Base-by-base conservation (phyloP, 164 flowering plant genomes). In the Macadamia integrifolia region DNA sequence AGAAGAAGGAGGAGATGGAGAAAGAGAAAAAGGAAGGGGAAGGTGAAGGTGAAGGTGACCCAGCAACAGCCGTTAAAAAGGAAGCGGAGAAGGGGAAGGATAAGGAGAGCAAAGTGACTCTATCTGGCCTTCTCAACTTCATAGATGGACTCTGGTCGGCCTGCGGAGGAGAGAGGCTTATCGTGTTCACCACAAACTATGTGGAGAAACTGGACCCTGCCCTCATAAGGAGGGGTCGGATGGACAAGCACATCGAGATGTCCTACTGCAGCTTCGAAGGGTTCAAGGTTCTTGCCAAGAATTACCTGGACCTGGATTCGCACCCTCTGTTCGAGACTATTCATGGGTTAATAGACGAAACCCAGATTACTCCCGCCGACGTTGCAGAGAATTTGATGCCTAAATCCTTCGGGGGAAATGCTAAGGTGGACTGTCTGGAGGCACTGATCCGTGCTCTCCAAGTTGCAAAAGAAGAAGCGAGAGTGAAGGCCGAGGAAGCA, bases 361-460 rank as follows among this genome's bases (percentile, higher is more conserved):
- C 57, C 57, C 17, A 52, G n/a, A 52, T 52, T 11, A 52, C 50
- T 46, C 50, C 50, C 1, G 50, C 50, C 1, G 50, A 46, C 7
- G 50, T 46, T 8, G 50, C 50, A 46, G 50, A 46, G 50, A 46
- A 46, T 46, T 46, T 46, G 50, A 46, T 46, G 50, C 50, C 9
- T 46, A 46, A 46, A 46, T 8, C 50, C 12, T 8, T 8, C 1
- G 12, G 1, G 11, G 12, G 9, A 2, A 11, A 46, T 46, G 3
- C 6, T 1, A 77, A 74, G n/a, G n/a, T n/a, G 29, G 57, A 48
- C 35, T 74, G 85, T 42, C 72, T 82, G 17, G 14, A 58, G 30
- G 74, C 71, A 43, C 76, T 85, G 67, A 81, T 85, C 65, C 75
- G 69, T 65, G 79, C 80, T 56, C 80, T 87, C n/a, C 74, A 82